Evolutionary conservation across 73 alveolate genomes (phyloP), one percentile per base, ranked within the genome.

Genomic region (Symbiodinium natans): DNA sequence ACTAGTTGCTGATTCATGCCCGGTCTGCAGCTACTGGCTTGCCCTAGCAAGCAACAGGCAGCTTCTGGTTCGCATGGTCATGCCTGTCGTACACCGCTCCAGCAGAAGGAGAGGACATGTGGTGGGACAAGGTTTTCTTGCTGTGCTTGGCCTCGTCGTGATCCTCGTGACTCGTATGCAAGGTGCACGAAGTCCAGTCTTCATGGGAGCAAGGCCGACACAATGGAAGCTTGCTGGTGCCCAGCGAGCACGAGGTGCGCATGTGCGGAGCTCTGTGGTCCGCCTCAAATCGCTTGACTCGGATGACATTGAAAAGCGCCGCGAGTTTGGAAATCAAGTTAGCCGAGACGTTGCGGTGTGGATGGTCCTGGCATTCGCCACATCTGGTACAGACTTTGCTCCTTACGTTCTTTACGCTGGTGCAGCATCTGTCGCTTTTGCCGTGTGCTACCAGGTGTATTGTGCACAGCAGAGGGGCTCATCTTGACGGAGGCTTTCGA

Each of bases 311-410:
- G 74, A 88, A 31, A 63, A 52, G 4, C 85, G 85, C 85, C 85
- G 95, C 21, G 95, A 88, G 43, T 88, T 88, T 40, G 95, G 86
- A 9, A 9, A 17, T 33, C 95, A 88, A 29, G 95, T 88, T 48
- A 83, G 71, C n/a, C 84, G 73, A 7, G 95, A 88, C 43, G 95
- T 88, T 29, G 95, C 95, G 1, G 95, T 88, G 41, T 88, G 95
- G 95, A 56, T 88, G 95, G 36, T 63, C 74, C 41, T 88, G 73
- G 95, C 95, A 38, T 88, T 88, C 40, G 95, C 95, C 40, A 63
- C 95, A 0, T 83, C 95, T 4, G 46, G 43, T 25, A 88, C 95
- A n/a, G 86, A 59, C 38, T 13, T 21, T 36, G 95, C 74, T 38
- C 95, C 95, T 0, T 88, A 88, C 25, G 15, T 88, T n/a, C 36